phyloP scores from a whole-genome alignment of 1,284 basidiomycete species.

The Puccinia horiana region DNA sequence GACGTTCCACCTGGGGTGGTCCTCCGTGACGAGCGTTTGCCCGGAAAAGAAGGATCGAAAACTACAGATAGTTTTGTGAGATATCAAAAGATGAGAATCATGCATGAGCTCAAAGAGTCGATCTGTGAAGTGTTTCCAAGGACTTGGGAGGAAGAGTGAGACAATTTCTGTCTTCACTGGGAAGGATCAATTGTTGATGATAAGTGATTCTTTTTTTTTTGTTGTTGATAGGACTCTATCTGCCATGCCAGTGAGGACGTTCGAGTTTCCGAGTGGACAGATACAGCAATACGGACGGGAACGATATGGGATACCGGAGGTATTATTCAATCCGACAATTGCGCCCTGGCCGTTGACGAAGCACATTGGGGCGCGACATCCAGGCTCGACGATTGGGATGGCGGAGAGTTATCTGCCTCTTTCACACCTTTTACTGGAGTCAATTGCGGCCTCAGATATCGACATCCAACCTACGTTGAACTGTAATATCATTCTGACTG shows the following conservation, averaged over 20 bases:
- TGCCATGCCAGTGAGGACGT: conserved; percentile 65
- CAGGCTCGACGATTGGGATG: conserved; percentile 58
- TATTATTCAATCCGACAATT: conserved; percentile 70
- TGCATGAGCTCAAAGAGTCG: conserved; percentile 91
- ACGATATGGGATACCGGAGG: conserved; percentile 81
- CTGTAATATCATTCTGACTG: conserved; percentile 90
- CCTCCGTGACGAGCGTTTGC: conserved; percentile 73
- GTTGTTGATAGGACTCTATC: conserved; percentile 64
- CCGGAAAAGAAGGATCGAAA: conserved; percentile 57
- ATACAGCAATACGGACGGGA: conserved; percentile 80
- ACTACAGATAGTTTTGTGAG: conserved; percentile 76
- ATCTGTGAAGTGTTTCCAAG: conserved; percentile 79
- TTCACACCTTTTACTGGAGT: conserved; percentile 74
- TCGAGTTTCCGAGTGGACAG: conserved; percentile 96
- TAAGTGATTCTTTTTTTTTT: conserved; percentile 53
- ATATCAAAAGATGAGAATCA: conserved; percentile 81
- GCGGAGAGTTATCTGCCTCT: conserved; percentile 67
- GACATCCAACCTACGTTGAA: conserved; percentile 86
- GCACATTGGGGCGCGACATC: conserved; percentile 12
- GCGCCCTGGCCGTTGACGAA: conserved; percentile 11
- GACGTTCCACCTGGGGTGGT: conserved; percentile 54
- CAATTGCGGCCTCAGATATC: conserved; percentile 81
- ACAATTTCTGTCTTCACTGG: conserved; percentile 30
- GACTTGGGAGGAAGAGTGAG: conserved; percentile 83
- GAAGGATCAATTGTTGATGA: neutral